Evolutionary conservation across 768 basidiomycete genomes (phyloP).

Genomic region (Chiua virens): DNA sequence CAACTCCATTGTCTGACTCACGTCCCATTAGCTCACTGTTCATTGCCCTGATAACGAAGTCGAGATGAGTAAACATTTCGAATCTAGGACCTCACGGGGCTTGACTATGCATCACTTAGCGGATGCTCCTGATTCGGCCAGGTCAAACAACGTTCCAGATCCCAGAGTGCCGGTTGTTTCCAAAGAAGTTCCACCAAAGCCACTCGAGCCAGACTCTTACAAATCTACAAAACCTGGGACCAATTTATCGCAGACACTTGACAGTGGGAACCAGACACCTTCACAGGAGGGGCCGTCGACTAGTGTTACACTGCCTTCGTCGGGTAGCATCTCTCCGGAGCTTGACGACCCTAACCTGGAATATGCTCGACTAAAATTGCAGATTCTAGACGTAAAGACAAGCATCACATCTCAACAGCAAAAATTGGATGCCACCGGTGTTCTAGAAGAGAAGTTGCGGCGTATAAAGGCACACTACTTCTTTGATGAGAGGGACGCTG

Average conservation of each 20-base stretch:
- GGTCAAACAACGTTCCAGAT: constrained; percentile 2
- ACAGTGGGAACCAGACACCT: neutral
- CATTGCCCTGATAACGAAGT: constrained; percentile 65
- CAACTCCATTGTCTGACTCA: constrained; percentile 6
- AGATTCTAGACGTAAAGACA: constrained; percentile 48
- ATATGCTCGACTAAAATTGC: constrained; percentile 64
- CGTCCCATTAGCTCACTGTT: constrained; percentile 54
- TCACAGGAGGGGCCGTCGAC: constrained; percentile 7
- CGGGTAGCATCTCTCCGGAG: constrained; percentile 36
- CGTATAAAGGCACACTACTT: constrained; percentile 59
- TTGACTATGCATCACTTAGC: constrained; percentile 8
- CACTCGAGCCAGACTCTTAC: neutral
- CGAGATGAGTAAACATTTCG: constrained; percentile 29
- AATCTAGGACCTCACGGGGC: neutral
- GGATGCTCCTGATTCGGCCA: constrained; percentile 11
- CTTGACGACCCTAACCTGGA: constrained; percentile 56
- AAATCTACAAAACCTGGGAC: constrained; percentile 36
- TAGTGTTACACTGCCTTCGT: constrained; percentile 19
- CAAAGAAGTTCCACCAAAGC: neutral
- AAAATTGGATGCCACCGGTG: constrained; percentile 30
- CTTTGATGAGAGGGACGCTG: constrained; percentile 68
- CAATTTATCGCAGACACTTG: constrained; percentile 29
- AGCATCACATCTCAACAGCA: constrained; percentile 27
- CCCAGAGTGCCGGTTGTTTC: neutral
- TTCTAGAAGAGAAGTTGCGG: constrained; percentile 47